These are phyloP conservation scores for Trichoderma koningii DNA, from an alignment of 2,329 filamentous ascomycete genomes.

Conservation along the genomic window DNA sequence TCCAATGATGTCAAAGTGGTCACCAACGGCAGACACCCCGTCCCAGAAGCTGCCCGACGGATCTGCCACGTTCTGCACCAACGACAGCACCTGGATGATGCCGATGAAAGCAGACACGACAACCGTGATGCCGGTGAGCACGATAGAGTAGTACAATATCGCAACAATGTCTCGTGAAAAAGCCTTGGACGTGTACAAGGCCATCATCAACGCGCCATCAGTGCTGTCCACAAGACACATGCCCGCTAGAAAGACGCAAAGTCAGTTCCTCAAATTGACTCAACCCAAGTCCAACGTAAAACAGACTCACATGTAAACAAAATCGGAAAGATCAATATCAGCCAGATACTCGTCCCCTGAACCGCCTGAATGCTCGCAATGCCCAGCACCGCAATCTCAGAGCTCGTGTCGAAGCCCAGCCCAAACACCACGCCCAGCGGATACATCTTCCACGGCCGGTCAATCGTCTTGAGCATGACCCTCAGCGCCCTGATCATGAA, in stretches of 20 bases:
- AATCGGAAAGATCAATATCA: slow-evolving; percentile 88
- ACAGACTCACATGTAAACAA: slow-evolving; percentile 72
- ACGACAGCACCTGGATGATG: slow-evolving; percentile 76
- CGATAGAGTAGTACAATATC: slow-evolving; percentile 90
- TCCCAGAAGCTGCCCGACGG: slow-evolving; percentile 85
- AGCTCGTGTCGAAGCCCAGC: slow-evolving; percentile 92
- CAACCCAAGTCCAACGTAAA: no score
- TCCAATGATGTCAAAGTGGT: slow-evolving; percentile 84
- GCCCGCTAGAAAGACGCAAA: slow-evolving; percentile 61
- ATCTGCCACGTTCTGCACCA: slow-evolving; percentile 74
- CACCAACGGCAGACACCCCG: slow-evolving; percentile 72
- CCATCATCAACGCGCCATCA: slow-evolving; percentile 94
- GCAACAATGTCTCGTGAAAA: slow-evolving; percentile 82
- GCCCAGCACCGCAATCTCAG: slow-evolving; percentile 87
- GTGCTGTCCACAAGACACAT: slow-evolving; percentile 95
- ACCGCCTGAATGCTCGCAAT: slow-evolving; percentile 87
- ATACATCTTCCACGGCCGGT: slow-evolving; percentile 93
- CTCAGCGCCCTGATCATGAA: slow-evolving; percentile 72
- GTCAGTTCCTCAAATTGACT: background rate
- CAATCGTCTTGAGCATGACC: slow-evolving; percentile 72
- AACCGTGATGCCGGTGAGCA: slow-evolving; percentile 81
- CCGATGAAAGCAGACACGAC: slow-evolving; percentile 84
- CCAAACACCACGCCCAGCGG: slow-evolving; percentile 87
- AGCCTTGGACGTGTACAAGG: slow-evolving; percentile 79
- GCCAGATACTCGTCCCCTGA: slow-evolving; percentile 85